Evolutionary conservation across 768 basidiomycete genomes (phyloP).

Genomic region (Harrya chromipes): DNA sequence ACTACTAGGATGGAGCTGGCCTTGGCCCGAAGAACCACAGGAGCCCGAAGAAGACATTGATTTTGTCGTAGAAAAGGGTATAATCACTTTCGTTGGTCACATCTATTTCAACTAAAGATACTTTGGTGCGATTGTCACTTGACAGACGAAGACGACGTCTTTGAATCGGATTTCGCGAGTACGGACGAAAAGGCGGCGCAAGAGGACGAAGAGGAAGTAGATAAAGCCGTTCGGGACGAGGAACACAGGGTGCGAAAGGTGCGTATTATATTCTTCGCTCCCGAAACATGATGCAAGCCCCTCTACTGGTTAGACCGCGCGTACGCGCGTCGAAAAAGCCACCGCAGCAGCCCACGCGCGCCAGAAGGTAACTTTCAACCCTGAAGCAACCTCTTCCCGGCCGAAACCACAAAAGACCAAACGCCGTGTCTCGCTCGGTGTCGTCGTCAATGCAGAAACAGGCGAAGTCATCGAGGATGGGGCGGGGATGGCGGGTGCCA

Average conservation of each 20-base stretch:
- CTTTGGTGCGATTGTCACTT: neutral
- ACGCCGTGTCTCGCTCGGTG: slow-evolving; percentile 53
- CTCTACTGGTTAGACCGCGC: slow-evolving; percentile 42
- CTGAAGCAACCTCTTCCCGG: slow-evolving; percentile 37
- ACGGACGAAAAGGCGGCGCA: slow-evolving; percentile 67
- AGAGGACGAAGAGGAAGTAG: slow-evolving; percentile 53
- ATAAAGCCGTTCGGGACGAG: slow-evolving; percentile 57
- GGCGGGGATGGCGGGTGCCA: slow-evolving; percentile 17
- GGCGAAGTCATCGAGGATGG: slow-evolving; percentile 48
- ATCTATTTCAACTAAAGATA: neutral
- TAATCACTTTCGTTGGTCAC: neutral
- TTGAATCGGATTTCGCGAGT: too few species aligned
- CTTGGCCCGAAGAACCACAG: slow-evolving; percentile 54
- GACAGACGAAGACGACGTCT: slow-evolving; percentile 78
- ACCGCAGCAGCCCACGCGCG: slow-evolving; percentile 66
- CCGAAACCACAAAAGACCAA: slow-evolving; percentile 33
- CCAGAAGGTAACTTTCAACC: slow-evolving; percentile 66
- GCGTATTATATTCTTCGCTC: neutral
- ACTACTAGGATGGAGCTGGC: slow-evolving; percentile 78
- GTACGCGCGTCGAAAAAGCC: slow-evolving; percentile 55
- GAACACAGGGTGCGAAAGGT: slow-evolving; percentile 45
- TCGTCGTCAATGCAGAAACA: slow-evolving; percentile 56
- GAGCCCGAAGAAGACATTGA: slow-evolving; percentile 74
- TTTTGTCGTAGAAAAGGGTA: slow-evolving; percentile 65
- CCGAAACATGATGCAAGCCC: neutral